Base-by-base conservation (phyloP, 139 green algal genomes). In the Raphidocelis subcapitata region DNA sequence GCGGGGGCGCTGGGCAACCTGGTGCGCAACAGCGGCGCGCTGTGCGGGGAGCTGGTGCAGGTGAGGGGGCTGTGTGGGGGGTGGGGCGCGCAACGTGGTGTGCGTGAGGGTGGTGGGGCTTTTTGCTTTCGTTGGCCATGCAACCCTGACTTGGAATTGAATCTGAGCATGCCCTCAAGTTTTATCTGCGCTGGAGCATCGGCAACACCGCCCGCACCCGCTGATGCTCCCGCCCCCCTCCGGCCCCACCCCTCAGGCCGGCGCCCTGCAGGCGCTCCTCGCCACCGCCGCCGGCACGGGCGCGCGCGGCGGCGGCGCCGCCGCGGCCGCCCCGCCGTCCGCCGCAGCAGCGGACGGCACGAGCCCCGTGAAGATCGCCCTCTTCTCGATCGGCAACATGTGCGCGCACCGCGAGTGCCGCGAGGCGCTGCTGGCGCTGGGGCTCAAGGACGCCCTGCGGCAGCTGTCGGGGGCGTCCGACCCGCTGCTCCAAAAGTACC, bases 1-100 rank as follows among this genome's bases (percentile, higher is more conserved):
- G 94, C 94, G 0, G 95, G 95, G 1, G 95, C 95, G 3, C 85
- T 99, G 26, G 95, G 95, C 62, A 99, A 99, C 86, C 86, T 99
- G 3, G 90, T 94, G 44, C 87, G 94, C 62, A 98, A 98, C 83
- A 87, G 71, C 31, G 59, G 47, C 24, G 21, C 70, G 37, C 82
- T 99, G 15, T 95, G 91, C 72, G 62, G 68, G 0, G 85, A 94
- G 49, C 73, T 99, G 37, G 79, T 98, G 44, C 23, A 71, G 28
- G 57, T 75, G 36, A 32, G 72, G 62, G 23, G 24, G 41, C 28
- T 67, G 55, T 10, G 12, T 0, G 51, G 2, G 55, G 28, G 18
- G 46, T 56, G n/a, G 33, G 33, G 61, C 46, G 24, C n/a, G 44
- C 10, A 60, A 20, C 28, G 31, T 59, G 65, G n/a, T 23, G 47